These are phyloP conservation scores for Cutaneotrichosporon daszewskae DNA, from an alignment of 1,284 basidiomycete species.

Conservation along the genomic window DNA sequence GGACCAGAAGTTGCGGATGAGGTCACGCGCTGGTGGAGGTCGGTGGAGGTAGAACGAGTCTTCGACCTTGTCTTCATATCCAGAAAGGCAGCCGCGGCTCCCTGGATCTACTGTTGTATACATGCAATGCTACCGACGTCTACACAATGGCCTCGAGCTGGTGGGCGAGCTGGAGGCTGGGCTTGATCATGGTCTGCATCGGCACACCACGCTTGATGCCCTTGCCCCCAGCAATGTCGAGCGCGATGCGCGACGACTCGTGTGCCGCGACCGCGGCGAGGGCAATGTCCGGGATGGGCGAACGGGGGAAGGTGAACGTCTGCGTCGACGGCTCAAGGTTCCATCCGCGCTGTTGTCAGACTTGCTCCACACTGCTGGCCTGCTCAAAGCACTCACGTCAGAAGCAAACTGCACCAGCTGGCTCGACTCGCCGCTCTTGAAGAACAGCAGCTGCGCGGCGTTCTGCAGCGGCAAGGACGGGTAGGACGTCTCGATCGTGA, in stretches of 20 bases:
- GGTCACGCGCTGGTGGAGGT: too few relatives aligned
- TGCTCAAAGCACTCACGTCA: slow-evolving; percentile 20
- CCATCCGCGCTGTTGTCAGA: slow-evolving; percentile 40
- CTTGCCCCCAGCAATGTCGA: slow-evolving; percentile 22
- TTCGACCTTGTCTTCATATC: too few relatives aligned
- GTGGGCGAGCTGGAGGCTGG: slow-evolving; percentile 41
- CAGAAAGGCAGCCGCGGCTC: too few relatives aligned
- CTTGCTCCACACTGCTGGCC: not conserved
- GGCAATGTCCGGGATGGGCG: slow-evolving; percentile 23
- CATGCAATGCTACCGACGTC: slow-evolving; percentile 14
- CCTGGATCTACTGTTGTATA: too few relatives aligned
- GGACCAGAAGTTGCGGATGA: not conserved
- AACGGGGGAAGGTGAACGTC: slow-evolving; percentile 30
- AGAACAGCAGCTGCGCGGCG: slow-evolving; percentile 45
- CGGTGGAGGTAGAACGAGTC: too few relatives aligned
- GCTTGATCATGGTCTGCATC: slow-evolving; percentile 43
- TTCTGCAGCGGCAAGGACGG: slow-evolving; percentile 42
- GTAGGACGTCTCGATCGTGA: slow-evolving; percentile 47
- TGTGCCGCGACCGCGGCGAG: slow-evolving; percentile 17
- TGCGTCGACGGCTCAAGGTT: slow-evolving; percentile 39
- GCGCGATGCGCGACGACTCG: slow-evolving; percentile 18
- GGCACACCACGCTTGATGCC: slow-evolving; percentile 35
- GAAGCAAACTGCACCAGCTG: slow-evolving; percentile 36
- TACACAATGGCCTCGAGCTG: slow-evolving; percentile 48
- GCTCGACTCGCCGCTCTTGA: slow-evolving; percentile 39